Evolutionary conservation across 1,284 basidiomycete genomes (phyloP).

Genomic region (Trichosporon coremiiforme): DNA sequence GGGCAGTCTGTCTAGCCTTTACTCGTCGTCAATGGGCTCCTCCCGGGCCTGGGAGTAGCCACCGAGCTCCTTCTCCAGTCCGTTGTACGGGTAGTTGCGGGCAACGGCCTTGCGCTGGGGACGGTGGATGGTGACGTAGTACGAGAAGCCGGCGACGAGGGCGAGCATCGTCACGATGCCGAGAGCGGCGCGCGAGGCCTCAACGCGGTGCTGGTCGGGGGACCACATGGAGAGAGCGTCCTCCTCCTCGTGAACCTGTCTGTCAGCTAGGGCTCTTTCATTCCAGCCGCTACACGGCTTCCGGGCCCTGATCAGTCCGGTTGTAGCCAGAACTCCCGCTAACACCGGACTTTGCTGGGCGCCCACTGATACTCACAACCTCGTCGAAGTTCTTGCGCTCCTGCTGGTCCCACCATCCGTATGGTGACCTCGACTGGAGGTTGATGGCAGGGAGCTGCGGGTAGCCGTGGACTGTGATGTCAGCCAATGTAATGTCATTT

Average conservation of each 20-base stretch:
- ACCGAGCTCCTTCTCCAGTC: slow-evolving; percentile 53
- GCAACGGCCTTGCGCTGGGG: slow-evolving; percentile 43
- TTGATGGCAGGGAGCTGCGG: slow-evolving; percentile 73
- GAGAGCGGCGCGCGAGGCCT: slow-evolving; percentile 42
- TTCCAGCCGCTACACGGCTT: no score
- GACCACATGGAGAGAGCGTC: slow-evolving; percentile 86
- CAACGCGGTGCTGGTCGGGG: slow-evolving; percentile 64
- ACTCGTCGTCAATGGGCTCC: slow-evolving; percentile 45
- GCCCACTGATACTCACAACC: slow-evolving; percentile 61
- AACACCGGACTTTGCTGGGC: no score
- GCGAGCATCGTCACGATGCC: slow-evolving; percentile 32
- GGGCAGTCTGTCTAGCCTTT: slow-evolving; percentile 25
- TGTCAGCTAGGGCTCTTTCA: slow-evolving; percentile 15
- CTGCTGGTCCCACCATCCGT: slow-evolving; percentile 79
- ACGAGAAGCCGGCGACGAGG: slow-evolving; percentile 43
- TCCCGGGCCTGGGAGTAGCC: slow-evolving; percentile 42
- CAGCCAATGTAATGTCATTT: neutral
- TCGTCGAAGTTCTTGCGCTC: slow-evolving; percentile 84
- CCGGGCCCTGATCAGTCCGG: no score
- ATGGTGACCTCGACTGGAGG: slow-evolving; percentile 67
- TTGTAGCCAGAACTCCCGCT: neutral
- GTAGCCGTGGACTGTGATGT: slow-evolving; percentile 63
- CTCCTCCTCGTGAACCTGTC: slow-evolving; percentile 77
- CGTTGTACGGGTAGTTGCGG: slow-evolving; percentile 53
- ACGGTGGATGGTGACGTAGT: slow-evolving; percentile 39